Base-by-base conservation (phyloP, 306 rosid genomes). In the Begonia loranthoides region DNA sequence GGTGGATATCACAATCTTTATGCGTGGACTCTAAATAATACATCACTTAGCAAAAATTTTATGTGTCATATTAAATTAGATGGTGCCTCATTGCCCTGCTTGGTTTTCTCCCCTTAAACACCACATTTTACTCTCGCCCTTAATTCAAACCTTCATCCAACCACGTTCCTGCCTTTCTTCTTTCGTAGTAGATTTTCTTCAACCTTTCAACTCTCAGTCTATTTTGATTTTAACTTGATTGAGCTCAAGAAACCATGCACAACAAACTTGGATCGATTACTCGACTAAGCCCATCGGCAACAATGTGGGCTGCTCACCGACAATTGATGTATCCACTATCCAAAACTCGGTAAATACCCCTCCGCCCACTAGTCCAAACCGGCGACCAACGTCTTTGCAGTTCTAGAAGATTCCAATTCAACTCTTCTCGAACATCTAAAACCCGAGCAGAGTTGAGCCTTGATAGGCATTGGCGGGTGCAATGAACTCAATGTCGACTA, bases 401-500 rank as follows among this genome's bases (percentile, higher is more conserved):
- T 79, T 3, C 87, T 82, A 1, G 87, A 77, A 0, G 87, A 79
- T 56, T 79, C 76, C n/a, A 79, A 75, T 63, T 69, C 72, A 0
- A 75, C 87, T 2, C 68, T 75, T 1, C 82, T 75, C 3, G 87
- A 79, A 51, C 75, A 79, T 64, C 58, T 79, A 9, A 75, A 69
- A 0, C 79, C 77, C 0, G 79, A 79, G 51, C 77, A 77, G 0
- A 41, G 57, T 11, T 1, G 22, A 19, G 22, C 22, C 71, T 79
- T 2, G 73, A 36, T 3, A 56, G 64, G 22, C 12, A 0, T 76
- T 0, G 79, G 82, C 1, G 76, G 82, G 54, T 79, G 82, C 33
- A 79, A 79, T 55, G 87, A 79, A 56, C 82, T 79, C 39, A 76
- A 79, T 45, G 87, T 79, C 0, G 82, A 82, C 0, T 79, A 79